Evolutionary conservation across 495 filamentous ascomycete species (phyloP), one percentile per base, ranked within the genome.

Genomic region (Tetracladium marchalianum): DNA sequence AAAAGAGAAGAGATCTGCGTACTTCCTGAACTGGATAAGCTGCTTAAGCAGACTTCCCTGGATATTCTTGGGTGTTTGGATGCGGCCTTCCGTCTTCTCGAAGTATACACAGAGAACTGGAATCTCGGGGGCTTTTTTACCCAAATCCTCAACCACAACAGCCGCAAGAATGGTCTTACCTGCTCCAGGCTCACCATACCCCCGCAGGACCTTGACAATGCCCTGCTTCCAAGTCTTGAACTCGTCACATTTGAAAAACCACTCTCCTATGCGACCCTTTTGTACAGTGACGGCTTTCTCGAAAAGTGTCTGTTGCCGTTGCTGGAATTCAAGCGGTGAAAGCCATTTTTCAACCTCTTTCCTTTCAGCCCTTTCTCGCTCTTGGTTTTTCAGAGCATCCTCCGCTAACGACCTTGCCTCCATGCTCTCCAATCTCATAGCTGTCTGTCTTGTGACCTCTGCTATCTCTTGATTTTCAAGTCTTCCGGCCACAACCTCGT

Each of bases 1-100:
- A 27, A 27, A 27, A 7, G 7, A 27, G 7, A 27, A 3, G 22
- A 7, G 22, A 27, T 27, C 3, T 27, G 3, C 22, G 3, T 27
- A 27, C 22, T 50, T 43, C 1, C 35, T 27, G 13, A 49, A 39
- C 43, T 61, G 53, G 17, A 61, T 36, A 37, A 63, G 24, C 34
- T 63, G 60, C 39, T 59, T 58, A 4, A 63, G 35, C 11, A 63
- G 47, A 32, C 58, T 59, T 2, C 53, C 52, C 8, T 59, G 39
- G 6, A 63, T 24, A 22, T 56, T 57, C 10, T 34, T 41, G 15
- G 44, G 35, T 15, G 57, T 49, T 31, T 61, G 60, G 13, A 11
- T 35, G 13, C 11, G 35, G 4, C 51, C 12, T 31, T 37, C 52
- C 11, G 52, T 61, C 27, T 63, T 46, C 35, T 61, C 54, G 31